Percentiles rank a stretch among this genome's conserved stretches.
Conservation (phyloP, 441 rosid genomes). For the Corymbia calophylla region DNA sequence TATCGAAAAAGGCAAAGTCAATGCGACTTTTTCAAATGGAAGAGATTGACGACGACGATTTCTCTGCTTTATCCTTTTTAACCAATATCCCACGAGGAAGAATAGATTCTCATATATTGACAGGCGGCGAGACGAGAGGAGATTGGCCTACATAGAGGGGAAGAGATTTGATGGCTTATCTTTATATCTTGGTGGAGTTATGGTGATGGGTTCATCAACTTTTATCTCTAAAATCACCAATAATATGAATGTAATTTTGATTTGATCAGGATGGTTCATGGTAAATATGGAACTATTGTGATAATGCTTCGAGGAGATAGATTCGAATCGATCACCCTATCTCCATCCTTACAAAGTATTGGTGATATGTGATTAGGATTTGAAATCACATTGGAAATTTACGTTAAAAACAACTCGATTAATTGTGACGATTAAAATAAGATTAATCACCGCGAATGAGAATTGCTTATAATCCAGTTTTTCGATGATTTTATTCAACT, state of each 20-base stretch:
- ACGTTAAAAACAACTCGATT: neutral
- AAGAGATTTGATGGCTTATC: neutral
- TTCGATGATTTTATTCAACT: neutral
- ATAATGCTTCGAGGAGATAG: rapidly evolving
- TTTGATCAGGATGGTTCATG: rapidly evolving
- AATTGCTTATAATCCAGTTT: neutral
- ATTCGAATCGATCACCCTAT: no score
- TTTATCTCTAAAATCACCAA: neutral
- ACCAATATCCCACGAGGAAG: neutral
- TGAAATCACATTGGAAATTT: neutral
- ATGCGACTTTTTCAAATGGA: neutral
- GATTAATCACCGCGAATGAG: neutral
- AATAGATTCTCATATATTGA: neutral
- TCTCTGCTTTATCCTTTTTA: neutral
- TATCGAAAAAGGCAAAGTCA: neutral
- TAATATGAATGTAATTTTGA: neutral
- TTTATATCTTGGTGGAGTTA: neutral
- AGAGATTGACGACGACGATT: neutral
- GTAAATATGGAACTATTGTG: neutral
- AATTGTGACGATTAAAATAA: neutral
- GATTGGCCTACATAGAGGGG: neutral
- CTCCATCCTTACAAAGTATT: neutral
- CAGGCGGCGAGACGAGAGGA: no score
- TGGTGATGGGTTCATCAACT: neutral
- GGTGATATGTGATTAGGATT: neutral